A percentile compares a stretch with the other conserved stretches of the same genome.
Evolutionary conservation across 2,329 filamentous ascomycete genomes (phyloP).

Genomic region (Pseudonectria buxi): DNA sequence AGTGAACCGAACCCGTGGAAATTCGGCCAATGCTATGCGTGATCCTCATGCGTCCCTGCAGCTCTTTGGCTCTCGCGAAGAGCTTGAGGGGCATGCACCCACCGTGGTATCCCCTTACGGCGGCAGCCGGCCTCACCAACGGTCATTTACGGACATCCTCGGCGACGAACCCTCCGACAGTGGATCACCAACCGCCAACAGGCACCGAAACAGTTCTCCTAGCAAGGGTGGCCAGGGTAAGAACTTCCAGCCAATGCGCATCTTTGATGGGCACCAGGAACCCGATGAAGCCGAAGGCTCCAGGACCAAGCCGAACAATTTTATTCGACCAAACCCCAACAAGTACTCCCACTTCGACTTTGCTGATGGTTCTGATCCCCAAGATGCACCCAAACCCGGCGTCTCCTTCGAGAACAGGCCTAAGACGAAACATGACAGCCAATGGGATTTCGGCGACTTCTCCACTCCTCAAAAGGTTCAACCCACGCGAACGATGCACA

Average conservation of each 20-base stretch:
- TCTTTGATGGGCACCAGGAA: conserved; percentile 52
- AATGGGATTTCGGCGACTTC: conserved; percentile 89
- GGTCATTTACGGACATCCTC: conserved; percentile 68
- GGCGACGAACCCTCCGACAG: conserved; percentile 40
- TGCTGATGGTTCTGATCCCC: conserved; percentile 54
- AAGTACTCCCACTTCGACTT: conserved; percentile 87
- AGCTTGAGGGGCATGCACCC: conserved; percentile 44
- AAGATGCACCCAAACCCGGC: conserved; percentile 39
- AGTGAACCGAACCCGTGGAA: conserved; percentile 41
- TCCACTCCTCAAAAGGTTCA: conserved; percentile 69
- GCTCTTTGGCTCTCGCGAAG: conserved; percentile 65
- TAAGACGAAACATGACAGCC: conserved; percentile 60
- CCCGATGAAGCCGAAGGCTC: conserved; percentile 36
- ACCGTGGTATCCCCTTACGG: conserved; percentile 55
- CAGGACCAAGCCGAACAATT: conserved; percentile 35
- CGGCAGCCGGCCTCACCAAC: conserved; percentile 54
- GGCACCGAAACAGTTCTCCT: conserved; percentile 47
- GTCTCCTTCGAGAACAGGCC: conserved; percentile 34
- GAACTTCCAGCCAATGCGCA: conserved; percentile 55
- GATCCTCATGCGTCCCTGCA: conserved; percentile 66
- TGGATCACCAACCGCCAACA: conserved; percentile 39
- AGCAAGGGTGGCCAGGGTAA: conserved; percentile 48
- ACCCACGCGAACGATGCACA: conserved; percentile 51
- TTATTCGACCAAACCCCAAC: conserved; percentile 61
- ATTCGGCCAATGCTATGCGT: conserved; percentile 48